Percentiles rank a stretch among this genome's conserved stretches.
Evolutionary conservation across 768 basidiomycete species (phyloP).

Genomic region (Phylloporus scabripes): DNA sequence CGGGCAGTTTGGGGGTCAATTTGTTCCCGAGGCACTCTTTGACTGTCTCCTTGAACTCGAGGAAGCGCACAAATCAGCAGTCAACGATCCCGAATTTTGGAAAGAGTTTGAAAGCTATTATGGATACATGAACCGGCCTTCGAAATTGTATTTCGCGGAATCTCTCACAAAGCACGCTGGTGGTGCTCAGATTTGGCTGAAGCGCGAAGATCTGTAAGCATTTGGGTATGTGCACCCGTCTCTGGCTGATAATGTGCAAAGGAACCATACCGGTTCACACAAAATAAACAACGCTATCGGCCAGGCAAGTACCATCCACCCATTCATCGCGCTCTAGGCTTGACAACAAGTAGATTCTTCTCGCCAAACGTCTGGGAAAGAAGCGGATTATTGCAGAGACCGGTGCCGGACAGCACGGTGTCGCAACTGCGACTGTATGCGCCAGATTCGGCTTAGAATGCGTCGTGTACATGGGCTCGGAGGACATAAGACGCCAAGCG

Average conservation of each 20-base stretch:
- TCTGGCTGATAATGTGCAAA: conserved; percentile 25
- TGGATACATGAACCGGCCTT: conserved; percentile 93
- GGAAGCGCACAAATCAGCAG: conserved; percentile 81
- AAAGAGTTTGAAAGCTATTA: conserved; percentile 85
- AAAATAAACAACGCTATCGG: conserved; percentile 99
- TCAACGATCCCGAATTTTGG: conserved; percentile 87
- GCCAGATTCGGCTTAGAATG: conserved; percentile 96
- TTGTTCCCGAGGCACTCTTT: conserved; percentile 94
- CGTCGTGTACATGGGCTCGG: conserved; percentile 95
- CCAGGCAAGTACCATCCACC: conserved; percentile 46
- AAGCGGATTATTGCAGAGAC: conserved; percentile 98
- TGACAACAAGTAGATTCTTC: conserved; percentile 58
- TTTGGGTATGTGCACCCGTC: background rate
- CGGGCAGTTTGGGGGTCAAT: conserved; percentile 95
- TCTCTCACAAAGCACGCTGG: conserved; percentile 85
- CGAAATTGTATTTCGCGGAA: conserved; percentile 86
- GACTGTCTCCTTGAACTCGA: conserved; percentile 90
- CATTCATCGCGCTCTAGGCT: background rate
- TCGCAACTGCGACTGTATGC: conserved; percentile 97
- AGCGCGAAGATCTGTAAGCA: conserved; percentile 84
- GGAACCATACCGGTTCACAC: conserved; percentile 98
- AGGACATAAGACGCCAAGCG: conserved; percentile 93
- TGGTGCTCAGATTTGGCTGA: conserved; percentile 96
- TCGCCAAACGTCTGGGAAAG: conserved; percentile 93
- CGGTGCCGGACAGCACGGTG: conserved; percentile 98